Base-by-base conservation (phyloP, 768 basidiomycete species). In the Hygrophoropsis aurantiaca region DNA sequence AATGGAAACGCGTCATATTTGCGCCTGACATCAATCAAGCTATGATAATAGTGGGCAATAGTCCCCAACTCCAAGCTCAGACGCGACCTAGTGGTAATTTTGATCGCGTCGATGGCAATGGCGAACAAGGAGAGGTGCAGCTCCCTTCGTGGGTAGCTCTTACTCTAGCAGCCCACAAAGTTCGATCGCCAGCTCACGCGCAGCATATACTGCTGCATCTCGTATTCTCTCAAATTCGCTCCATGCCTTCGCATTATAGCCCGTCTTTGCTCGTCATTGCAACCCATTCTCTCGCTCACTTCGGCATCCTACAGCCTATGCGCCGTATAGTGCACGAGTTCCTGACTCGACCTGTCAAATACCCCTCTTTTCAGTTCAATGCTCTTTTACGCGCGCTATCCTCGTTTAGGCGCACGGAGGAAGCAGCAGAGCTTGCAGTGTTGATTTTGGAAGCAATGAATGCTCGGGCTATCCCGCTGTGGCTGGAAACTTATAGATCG, bases 61-160 rank as follows among this genome's bases (percentile, higher is more conserved):
- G 30, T 42, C 15, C 24, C 24, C 7, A 16, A 30, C 19, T 18
- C 27, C 41, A 43, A 35, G 26, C 16, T 15, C 25, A 38, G 16
- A 27, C 16, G 6, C 10, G 40, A 11, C n/a, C 18, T 13, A 27
- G 16, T 18, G 15, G 6, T 20, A 21, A 7, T 16, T 21, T 18
- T 18, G 32, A 23, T 27, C n/a, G n/a, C n/a, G 21, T 36, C 43
- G n/a, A 21, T 26, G 19, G 13, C n/a, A 20, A 50, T 19, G n/a
- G n/a, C n/a, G 27, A 30, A 30, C 27, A 6, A 30, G 27, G 13
- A 13, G 27, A 13, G 27, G 7, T 13, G 7, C 30, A 23, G 3
- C 47, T 69, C 11, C 84, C 85, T 0, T 52, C 72, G 0, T 87
- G 83, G 83, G 63, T 83, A n/a, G 58, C 77, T 10, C 61, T 86